phyloP scores from a whole-genome alignment of 164 flowering plant species.

The Kalanchoe fedtschenkoi region DNA sequence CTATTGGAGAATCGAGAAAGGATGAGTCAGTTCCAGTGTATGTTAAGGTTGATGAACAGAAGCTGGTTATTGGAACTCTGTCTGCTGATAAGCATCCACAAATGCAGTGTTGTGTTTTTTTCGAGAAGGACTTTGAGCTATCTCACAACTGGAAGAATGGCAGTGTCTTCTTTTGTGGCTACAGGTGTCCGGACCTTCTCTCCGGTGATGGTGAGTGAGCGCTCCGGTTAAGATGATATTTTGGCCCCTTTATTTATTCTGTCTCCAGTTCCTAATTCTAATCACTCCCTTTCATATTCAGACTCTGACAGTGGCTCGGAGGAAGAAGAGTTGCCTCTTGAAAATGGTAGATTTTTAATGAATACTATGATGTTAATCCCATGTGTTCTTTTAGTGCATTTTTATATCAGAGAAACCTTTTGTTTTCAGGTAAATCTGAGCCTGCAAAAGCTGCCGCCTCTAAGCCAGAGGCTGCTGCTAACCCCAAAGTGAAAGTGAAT shows the following conservation, averaged over 20 bases:
- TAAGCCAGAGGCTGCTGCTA: conserved; percentile 17
- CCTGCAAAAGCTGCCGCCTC: conserved; percentile 4
- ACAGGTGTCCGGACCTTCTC: conserved; percentile 13
- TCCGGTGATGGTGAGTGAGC: neutral
- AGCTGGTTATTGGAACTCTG: conserved; percentile 54
- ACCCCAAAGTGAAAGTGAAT: conserved; percentile 11
- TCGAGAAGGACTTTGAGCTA: conserved; percentile 73
- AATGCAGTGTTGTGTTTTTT: conserved; percentile 44
- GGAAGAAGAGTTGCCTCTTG: conserved; percentile 7
- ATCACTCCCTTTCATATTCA: neutral
- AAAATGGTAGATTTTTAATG: conserved; percentile 14
- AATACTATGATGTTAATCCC: conserved; percentile 24
- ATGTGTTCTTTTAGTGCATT: neutral
- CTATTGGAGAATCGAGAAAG: conserved; percentile 54
- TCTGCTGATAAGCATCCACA: conserved; percentile 39
- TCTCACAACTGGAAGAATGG: conserved; percentile 75
- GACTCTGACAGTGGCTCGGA: conserved; percentile 25
- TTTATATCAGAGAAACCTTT: neutral
- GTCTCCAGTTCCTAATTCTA: conserved; percentile 9
- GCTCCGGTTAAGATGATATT: too few species aligned
- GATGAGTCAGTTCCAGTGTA: conserved; percentile 27
- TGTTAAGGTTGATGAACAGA: conserved; percentile 38
- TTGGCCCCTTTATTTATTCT: too few species aligned
- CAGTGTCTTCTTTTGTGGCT: conserved; percentile 63
- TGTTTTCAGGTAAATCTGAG: conserved; percentile 22